Evolutionary conservation across 331 rosid genomes (phyloP).

Genomic region (Quercus lobata): DNA sequence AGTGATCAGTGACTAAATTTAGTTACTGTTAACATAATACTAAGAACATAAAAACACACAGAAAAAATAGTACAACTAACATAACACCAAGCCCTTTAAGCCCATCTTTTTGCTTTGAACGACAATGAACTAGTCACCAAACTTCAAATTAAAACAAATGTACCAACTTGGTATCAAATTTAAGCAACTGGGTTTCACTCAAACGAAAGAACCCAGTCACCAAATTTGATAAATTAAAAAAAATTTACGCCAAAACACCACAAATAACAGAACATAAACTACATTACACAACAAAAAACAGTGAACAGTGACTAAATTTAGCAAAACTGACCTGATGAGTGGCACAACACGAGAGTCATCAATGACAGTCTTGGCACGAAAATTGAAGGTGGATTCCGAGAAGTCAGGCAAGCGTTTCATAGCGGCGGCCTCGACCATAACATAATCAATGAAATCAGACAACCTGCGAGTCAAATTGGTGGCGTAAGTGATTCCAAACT

Average conservation of each 20-base stretch:
- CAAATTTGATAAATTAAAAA: background rate
- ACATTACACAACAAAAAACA: background rate
- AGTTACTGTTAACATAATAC: too few species aligned
- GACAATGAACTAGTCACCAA: too few species aligned
- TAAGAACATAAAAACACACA: too few species aligned
- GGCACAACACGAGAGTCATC: slow-evolving; percentile 76
- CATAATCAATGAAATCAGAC: slow-evolving; percentile 56
- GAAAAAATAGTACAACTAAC: background rate
- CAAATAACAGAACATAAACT: background rate
- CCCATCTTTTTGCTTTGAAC: background rate
- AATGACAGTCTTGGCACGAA: slow-evolving; percentile 72
- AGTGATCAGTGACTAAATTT: too few species aligned
- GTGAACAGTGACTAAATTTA: too few species aligned
- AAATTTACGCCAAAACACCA: background rate
- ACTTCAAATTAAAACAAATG: background rate
- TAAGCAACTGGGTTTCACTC: background rate
- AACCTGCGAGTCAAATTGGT: slow-evolving; percentile 48
- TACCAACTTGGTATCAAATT: background rate
- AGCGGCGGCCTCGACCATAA: slow-evolving; percentile 85
- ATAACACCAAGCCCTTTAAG: background rate
- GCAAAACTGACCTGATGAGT: slow-evolving; percentile 53
- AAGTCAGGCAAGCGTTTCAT: slow-evolving; percentile 66
- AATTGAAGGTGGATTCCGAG: slow-evolving; percentile 59
- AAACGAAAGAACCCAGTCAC: background rate
- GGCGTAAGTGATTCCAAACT: slow-evolving; percentile 81